Base-by-base conservation (phyloP, 2,329 filamentous ascomycete species). In the Coleophoma eucalyptorum region DNA sequence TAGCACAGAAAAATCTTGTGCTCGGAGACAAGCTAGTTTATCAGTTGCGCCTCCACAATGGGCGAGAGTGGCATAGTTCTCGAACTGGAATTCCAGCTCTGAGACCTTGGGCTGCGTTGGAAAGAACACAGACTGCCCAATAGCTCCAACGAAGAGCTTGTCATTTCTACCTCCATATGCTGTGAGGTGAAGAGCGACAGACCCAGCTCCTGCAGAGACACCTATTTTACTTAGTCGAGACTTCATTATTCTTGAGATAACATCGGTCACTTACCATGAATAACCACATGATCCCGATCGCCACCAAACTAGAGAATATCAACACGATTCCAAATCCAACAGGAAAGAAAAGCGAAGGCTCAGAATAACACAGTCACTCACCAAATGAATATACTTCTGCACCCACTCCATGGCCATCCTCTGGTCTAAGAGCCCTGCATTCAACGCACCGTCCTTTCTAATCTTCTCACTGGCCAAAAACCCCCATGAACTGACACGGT, bases 341-440 rank as follows among this genome's bases (percentile, higher is more conserved):
- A 26, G 10, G 26, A 26, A 26, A 26, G 6, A 8, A 6, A 26
- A 26, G 6, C 26, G 6, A 26, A 26, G 10, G 6, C 3, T n/a
- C 6, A 26, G 26, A 26, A 26, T 8, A 26, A 8, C 26, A 8
- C 26, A 26, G 6, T 26, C 26, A 51, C 53, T 6, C 61, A 74
- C 73, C 62, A 74, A 64, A 31, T 66, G 62, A 40, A 88, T 85
- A 52, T 88, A 70, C 34, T 75, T 67, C 58, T 81, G 73, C 0
- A 86, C 75, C 85, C 85, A 88, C 46, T 77, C 62, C 43, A 89
- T 63, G 2, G 79, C 69, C 21, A 78, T 73, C 16, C 81, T 72
- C 66, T 87, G 83, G 58, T 89, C 84, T 3, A 86, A 69, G 7
- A 88, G 64, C 0, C 85, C 85, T 2, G 70, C 80, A 59, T 89